Base-by-base conservation (phyloP, 495 filamentous ascomycete species). In the Xylaria venustula region DNA sequence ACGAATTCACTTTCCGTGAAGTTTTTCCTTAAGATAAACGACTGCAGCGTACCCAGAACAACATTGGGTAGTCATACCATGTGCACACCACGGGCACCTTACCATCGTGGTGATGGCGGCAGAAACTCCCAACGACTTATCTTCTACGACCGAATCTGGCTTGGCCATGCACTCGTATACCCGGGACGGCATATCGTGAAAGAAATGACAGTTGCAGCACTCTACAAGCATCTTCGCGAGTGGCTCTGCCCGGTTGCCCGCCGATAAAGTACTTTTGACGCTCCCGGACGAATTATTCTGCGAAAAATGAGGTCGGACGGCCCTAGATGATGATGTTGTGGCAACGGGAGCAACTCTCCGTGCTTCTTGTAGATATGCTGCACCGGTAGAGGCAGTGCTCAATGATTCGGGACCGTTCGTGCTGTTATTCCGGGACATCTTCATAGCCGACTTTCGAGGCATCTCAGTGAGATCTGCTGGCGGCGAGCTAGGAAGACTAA, bases 161-260 rank as follows among this genome's bases (percentile, higher is more conserved):
- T 83, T 84, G 19, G 86, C 85, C 80, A 90, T 88, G 66, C 82
- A 88, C 55, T 89, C 85, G 66, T 92, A 92, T 51, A 90, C 77
- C 44, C 87, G 85, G 9, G 85, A 87, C 9, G 90, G 90, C 71
- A 91, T 83, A 64, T 92, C 90, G 72, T 92, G 88, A 81, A 88
- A 92, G 71, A 87, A 90, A 54, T 87, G 87, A 79, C 90, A 93
- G 54, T 79, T 83, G 70, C 90, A 93, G 70, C 90, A 93, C 57
- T 92, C 87, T 6, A 92, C 88, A 60, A 93, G 86, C 59, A 91
- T 77, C 72, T 92, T 93, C 34, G 85, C 86, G 44, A 92, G 71
- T 0, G 85, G 80, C 44, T 82, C 81, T 26, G 74, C 75, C 41
- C 66, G 64, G n/a, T 47, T 55, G 1, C 67, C 66, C 37, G 65